Evolutionary conservation across 148 eudicot species (phyloP).

Genomic region (Vaccinium corymbosum): DNA sequence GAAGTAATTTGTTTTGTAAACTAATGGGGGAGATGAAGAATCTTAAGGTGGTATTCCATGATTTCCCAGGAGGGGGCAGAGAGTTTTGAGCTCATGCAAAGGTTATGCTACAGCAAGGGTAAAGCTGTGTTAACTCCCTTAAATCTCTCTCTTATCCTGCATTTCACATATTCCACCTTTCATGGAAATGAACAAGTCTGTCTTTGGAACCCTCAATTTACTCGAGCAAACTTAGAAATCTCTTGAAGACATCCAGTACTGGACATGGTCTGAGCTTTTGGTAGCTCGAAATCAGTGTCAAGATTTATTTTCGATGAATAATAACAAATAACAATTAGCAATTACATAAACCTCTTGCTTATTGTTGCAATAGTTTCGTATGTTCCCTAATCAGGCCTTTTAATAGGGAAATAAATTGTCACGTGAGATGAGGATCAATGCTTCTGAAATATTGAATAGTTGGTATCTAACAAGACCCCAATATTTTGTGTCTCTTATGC

Average conservation of each 20-base stretch:
- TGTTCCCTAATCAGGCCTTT: too few species aligned
- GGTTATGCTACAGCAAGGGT: constrained; percentile 72
- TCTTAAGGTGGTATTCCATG: constrained; percentile 61
- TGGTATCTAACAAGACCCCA: too few species aligned
- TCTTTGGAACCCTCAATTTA: constrained; percentile 36
- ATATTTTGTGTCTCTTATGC: too few species aligned
- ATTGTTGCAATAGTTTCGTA: too few species aligned
- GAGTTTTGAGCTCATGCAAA: constrained; percentile 55
- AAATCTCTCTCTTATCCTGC: constrained; percentile 36
- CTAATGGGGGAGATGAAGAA: constrained; percentile 20
- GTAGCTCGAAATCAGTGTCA: constrained; percentile 48
- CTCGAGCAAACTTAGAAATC: constrained; percentile 47
- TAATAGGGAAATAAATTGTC: too few species aligned
- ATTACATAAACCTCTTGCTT: too few species aligned
- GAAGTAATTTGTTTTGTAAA: constrained; percentile 46
- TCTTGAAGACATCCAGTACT: constrained; percentile 43
- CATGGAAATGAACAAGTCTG: constrained; percentile 65
- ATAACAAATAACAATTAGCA: too few species aligned
- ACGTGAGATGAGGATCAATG: too few species aligned
- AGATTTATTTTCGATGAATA: constrained; percentile 17
- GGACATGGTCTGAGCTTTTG: constrained; percentile 72
- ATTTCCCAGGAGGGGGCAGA: constrained; percentile 69
- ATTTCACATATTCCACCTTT: constrained; percentile 24
- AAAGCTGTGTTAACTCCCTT: constrained; percentile 33
- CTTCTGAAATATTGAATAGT: too few species aligned